Base-by-base conservation (phyloP, 2,329 filamentous ascomycete genomes). In the Ascochyta clinopodiicola region DNA sequence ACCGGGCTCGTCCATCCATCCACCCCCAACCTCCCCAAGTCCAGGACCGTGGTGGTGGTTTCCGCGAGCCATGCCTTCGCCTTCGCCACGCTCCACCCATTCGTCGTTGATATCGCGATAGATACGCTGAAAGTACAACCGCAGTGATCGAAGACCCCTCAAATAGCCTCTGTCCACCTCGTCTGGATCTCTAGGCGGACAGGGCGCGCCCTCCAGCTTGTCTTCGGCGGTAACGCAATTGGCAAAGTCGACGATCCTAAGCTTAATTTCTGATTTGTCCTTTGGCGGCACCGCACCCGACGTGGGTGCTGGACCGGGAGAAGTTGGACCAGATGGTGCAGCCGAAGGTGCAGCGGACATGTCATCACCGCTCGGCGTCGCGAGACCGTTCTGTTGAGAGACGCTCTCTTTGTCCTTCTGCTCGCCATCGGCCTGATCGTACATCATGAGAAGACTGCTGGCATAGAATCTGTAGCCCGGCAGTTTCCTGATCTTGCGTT, bases 201-300 rank as follows among this genome's bases (percentile, higher is more conserved):
- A 97, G 17, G 81, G 78, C 1, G 81, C 77, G 56, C 86, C 81
- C 10, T 87, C 77, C 3, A 85, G 68, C 44, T 78, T 73, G 68
- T 96, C 92, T 62, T 95, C 89, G 4, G 91, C 90, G 1, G 93
- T 98, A 32, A 98, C 88, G 70, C 94, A 97, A 74, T 99, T 99
- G 61, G 95, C 95, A 79, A 99, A 99, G 76, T 99, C 95, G 53
- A 96, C 94, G 74, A 99, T 96, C 77, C 97, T 97, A 78, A 99
- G 88, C 74, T 96, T 91, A 70, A 96, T 93, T 42, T 83, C 80
- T 5, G 78, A 71, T 6, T 68, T 66, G 32, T 71, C 74, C 40
- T 65, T 66, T n/a, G 56, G 19, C 5, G 60, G 35, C 10, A 57
- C 49, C 9, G 62, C 37, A 12, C 50, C 63, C 3, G 61, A 48